Evolutionary conservation across 768 basidiomycete species (phyloP).

Genomic region (Kondoa subrosea): DNA sequence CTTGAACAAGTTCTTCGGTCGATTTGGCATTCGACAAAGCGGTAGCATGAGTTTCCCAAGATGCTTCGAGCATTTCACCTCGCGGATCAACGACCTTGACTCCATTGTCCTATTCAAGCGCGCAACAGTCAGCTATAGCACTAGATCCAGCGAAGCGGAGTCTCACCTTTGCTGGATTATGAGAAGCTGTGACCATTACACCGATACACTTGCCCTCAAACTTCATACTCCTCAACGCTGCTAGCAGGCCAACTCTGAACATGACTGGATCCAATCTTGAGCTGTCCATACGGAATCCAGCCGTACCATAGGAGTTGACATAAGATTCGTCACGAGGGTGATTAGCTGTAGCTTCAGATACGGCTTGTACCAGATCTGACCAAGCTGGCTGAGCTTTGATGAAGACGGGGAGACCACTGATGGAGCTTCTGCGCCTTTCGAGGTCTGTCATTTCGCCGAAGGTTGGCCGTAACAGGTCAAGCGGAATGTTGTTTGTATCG

Average conservation of each 20-base stretch:
- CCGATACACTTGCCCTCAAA: constrained; percentile 83
- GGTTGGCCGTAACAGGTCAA: no score
- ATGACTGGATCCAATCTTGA: constrained; percentile 63
- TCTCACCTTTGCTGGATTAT: constrained; percentile 84
- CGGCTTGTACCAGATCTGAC: constrained; percentile 12
- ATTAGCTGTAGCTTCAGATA: constrained; percentile 27
- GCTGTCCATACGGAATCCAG: constrained; percentile 37
- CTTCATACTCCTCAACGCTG: constrained; percentile 74
- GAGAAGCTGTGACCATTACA: constrained; percentile 98
- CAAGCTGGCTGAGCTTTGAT: not conserved
- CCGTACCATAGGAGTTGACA: constrained; percentile 36
- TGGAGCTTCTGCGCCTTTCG: not conserved
- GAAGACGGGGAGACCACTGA: not conserved
- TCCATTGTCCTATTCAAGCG: constrained; percentile 67
- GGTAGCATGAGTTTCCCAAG: constrained; percentile 84
- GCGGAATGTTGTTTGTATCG: no score
- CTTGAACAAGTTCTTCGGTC: constrained; percentile 52
- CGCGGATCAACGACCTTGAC: constrained; percentile 94
- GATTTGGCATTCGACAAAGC: constrained; percentile 63
- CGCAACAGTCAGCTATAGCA: not conserved
- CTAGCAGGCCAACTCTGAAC: constrained; percentile 79
- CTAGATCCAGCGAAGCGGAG: constrained; percentile 2
- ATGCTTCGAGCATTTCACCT: constrained; percentile 88
- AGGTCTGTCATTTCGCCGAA: not conserved
- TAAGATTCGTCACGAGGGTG: constrained; percentile 31